Base-by-base conservation (phyloP, 306 rosid genomes). In the Astragalus glycyphyllos region DNA sequence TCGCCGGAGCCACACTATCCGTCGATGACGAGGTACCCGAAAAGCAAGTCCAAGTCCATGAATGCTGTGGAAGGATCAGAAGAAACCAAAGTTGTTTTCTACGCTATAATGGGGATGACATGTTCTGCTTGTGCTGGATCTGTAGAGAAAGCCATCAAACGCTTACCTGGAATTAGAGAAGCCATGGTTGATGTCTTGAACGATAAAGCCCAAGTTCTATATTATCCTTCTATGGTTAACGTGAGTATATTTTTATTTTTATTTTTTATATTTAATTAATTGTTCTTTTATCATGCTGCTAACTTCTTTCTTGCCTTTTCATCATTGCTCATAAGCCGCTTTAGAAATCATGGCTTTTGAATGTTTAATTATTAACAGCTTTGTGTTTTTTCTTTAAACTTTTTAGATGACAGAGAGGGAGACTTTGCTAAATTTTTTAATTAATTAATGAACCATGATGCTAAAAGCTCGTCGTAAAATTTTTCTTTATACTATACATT, bases 71-170 rank as follows among this genome's bases (percentile, higher is more conserved):
- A 49, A 65, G 79, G 79, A 1, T 37, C 77, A 2, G 87, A 86
- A 29, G 75, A 20, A 20, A 2, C 56, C 0, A 86, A 66, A 84
- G 90, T 84, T 13, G 82, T 88, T 50, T 81, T 92, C 20, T 16
- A 65, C 0, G 91, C 90, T 11, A 4, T 26, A 20, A 20, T 20
- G 32, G 97, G 97, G 47, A 88, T 92, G 92, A 92, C 86, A 0
- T 88, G 98, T 44, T 72, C 86, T n/a, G 97, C 96, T 0, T 90
- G 97, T 7, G 93, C 96, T 13, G 90, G 87, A 23, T 88, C 91
- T 0, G 83, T 90, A 0, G 97, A 92, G 73, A 92, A 88, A 68
- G 75, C 93, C 13, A 14, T 92, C 71, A 92, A 92, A 64, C 86
- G 89, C 15, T 89, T 92, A 11, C 90, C 89, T 0, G 97, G 98